A percentile compares a stretch with the other conserved stretches of the same genome.
Conservation (phyloP, 305 asterid genomes). For the Fraxinus greggii region DNA sequence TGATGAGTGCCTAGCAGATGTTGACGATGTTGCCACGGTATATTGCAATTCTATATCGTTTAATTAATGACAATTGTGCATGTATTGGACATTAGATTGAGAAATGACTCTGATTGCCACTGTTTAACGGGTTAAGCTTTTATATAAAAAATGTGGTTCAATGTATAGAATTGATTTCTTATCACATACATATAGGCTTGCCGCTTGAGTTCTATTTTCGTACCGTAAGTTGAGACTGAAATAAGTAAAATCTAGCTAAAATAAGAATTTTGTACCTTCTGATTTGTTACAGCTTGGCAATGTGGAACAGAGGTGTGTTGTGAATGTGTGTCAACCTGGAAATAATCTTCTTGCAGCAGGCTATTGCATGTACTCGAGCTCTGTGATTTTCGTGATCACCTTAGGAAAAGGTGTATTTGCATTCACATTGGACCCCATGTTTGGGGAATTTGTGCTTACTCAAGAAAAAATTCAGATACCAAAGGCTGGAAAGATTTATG, state of each 20-base stretch:
- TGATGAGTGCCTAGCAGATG: slow-evolving; percentile 77
- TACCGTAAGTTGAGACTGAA: background rate
- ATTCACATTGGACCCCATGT: slow-evolving; percentile 85
- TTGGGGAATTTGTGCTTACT: slow-evolving; percentile 84
- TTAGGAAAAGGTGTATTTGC: slow-evolving; percentile 77
- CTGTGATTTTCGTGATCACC: slow-evolving; percentile 73
- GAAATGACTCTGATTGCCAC: background rate
- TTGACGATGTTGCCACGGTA: slow-evolving; percentile 60
- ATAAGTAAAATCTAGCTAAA: background rate
- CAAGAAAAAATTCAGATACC: slow-evolving; percentile 77
- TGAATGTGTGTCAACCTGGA: slow-evolving; percentile 95
- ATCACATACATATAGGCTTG: background rate
- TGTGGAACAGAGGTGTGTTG: slow-evolving; percentile 53
- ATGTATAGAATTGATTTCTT: no score
- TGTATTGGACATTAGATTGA: background rate
- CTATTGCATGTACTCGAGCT: slow-evolving; percentile 98
- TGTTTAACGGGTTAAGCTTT: no score
- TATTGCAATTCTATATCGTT: background rate
- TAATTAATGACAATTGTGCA: background rate
- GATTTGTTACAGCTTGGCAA: slow-evolving; percentile 56
- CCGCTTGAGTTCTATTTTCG: background rate
- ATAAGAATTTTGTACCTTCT: background rate
- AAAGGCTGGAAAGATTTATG: slow-evolving; percentile 73
- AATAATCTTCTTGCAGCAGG: slow-evolving; percentile 89
- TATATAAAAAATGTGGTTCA: no score